Evolutionary conservation across 1,284 basidiomycete species (phyloP), one percentile per base, ranked within the genome.

Genomic region (Ganoderma lingzhi): DNA sequence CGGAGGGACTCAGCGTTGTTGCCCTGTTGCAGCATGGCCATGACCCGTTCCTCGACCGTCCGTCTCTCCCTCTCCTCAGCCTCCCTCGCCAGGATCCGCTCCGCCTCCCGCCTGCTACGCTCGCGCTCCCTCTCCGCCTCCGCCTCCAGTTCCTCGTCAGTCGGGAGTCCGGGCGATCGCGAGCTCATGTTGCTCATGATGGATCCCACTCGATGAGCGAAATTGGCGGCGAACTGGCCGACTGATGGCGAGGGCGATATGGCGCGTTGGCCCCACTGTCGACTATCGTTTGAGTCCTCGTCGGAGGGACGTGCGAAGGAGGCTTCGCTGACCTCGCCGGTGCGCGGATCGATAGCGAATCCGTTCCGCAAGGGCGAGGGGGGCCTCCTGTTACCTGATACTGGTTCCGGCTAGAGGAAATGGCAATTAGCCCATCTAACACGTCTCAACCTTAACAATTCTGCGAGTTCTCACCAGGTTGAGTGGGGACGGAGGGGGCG

Each of bases 131-230:
- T 82, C 70, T 90, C 87, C 12, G 92, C 92, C 70, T 94, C 90
- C 5, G 91, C 92, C 78, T 94, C 93, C 12, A 95, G 79, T 76
- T 95, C 91, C 0, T 90, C 91, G 76, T 93, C 92, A 2, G 89
- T 88, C 2, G 87, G 90, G 69, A 91, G 82, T 28, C 77, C 76
- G 23, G 83, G 80, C 3, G 86, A 83, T 55, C 83, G 82, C 14
- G 87, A 82, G 51, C 78, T 78, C 63, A 85, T 82, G 62, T 81
- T 84, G 60, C 84, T 86, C 69, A 93, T 86, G 66, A 93, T 82
- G 12, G 86, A 86, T 45, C 88, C 87, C 28, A 94, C 87, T 56
- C 89, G 86, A 71, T 92, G 88, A 3, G 91, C 91, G 69, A 94
- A 85, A 76, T 85, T 91, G 17, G 88, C 84, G 32, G 93, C 92